Evolutionary conservation across 768 basidiomycete species (phyloP).

Genomic region (Gloeopeniophorella convolvens): DNA sequence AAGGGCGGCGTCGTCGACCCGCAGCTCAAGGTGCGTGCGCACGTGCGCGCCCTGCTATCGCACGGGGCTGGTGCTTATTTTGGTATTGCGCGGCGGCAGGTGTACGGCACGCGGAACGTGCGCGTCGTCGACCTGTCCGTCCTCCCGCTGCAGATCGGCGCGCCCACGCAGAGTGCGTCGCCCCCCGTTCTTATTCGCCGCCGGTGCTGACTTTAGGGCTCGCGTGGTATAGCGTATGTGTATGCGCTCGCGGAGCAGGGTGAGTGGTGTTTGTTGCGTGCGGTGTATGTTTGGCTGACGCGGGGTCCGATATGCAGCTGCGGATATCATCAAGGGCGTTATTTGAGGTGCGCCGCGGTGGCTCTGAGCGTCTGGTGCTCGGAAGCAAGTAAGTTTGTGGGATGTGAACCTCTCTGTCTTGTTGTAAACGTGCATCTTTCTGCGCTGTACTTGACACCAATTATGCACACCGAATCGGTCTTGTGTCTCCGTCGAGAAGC

Average conservation of each 20-base stretch:
- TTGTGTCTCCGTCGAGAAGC: too few species aligned
- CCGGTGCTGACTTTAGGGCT: not conserved
- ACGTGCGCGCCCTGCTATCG: too few species aligned
- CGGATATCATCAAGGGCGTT: conserved; percentile 27
- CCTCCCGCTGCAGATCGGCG: conserved; percentile 43
- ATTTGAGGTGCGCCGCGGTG: conserved; percentile 1
- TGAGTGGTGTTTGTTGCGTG: conserved; percentile 11
- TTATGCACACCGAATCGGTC: too few species aligned
- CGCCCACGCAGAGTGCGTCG: conserved; percentile 39
- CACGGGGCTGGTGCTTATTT: too few species aligned
- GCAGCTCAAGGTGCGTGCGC: conserved; percentile 33
- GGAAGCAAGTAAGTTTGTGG: too few species aligned
- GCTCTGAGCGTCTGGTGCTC: too few species aligned
- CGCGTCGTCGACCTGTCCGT: conserved; percentile 51
- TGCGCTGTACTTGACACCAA: too few species aligned
- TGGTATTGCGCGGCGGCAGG: conserved; percentile 28
- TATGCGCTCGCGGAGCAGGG: conserved; percentile 46
- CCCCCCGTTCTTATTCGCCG: too few species aligned
- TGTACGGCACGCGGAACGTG: conserved; percentile 53
- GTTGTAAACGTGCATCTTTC: too few species aligned
- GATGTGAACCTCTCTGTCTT: too few species aligned
- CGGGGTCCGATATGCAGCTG: conserved; percentile 14
- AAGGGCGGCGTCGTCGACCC: conserved; percentile 48
- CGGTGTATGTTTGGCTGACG: not conserved
- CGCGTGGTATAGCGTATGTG: conserved; percentile 30